These are phyloP conservation scores for Moringa oleifera DNA, from an alignment of 345 rosid genomes.

Conservation along the genomic window DNA sequence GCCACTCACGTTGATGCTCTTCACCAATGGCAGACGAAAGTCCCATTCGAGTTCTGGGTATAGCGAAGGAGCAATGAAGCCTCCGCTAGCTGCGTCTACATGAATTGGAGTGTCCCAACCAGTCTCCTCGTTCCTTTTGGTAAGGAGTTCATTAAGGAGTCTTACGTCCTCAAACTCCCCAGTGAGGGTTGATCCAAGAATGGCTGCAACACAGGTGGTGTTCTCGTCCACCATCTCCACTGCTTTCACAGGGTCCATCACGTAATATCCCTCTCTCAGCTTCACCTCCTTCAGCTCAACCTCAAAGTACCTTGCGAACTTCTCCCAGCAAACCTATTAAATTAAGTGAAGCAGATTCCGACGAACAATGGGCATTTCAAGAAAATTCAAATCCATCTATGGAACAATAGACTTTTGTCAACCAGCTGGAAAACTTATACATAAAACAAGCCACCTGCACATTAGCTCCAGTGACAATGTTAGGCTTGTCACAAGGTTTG, in stretches of 20 bases:
- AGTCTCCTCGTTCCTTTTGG: constrained; percentile 47
- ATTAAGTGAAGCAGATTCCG: not conserved
- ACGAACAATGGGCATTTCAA: too few species aligned
- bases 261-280: constrained; percentile 60
- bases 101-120: constrained; percentile 78
- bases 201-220: constrained; percentile 81
- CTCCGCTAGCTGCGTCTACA: constrained; percentile 85
- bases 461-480: constrained; percentile 80
- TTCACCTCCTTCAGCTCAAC: constrained; percentile 78
- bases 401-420: too few species aligned
- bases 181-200: constrained; percentile 67
- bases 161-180: constrained; percentile 82
- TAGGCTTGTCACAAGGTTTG: constrained; percentile 54
- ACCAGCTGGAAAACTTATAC: too few species aligned
- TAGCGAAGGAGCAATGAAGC: constrained; percentile 68
- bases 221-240: constrained; percentile 80
- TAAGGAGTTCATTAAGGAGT: constrained; percentile 46
- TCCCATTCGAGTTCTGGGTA: constrained; percentile 85
- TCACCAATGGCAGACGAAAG: constrained; percentile 70
- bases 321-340: constrained; percentile 89
- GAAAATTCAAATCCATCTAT: too few species aligned
- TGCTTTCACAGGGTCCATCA: constrained; percentile 59
- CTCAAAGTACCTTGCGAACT: constrained; percentile 81
- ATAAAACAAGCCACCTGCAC: constrained; percentile 43
- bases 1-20: constrained; percentile 74